Base-by-base conservation (phyloP, 176 grass and related monocot genomes). In the Alopecurus myosuroides region DNA sequence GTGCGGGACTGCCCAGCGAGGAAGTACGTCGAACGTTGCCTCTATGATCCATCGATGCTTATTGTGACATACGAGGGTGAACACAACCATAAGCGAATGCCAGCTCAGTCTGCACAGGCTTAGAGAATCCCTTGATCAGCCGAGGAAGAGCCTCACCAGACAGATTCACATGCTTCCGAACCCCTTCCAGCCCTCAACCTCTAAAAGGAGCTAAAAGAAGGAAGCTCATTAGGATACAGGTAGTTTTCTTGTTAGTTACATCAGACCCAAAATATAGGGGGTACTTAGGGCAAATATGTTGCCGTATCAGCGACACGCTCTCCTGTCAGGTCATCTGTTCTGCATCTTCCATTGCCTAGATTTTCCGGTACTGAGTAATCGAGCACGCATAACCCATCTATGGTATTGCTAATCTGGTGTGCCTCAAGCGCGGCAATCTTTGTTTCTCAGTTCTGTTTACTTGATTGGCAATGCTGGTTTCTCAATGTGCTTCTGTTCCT, bases 21-120 rank as follows among this genome's bases (percentile, higher is more conserved):
- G 85, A 97, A 97, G 83, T 89, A 97, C 1, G 94, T 97, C 0
- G 94, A 97, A 72, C 84, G 94, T 36, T 97, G 94, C 25, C 74
- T 97, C 6, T 92, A 97, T 14, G 94, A 97, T 60, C 76, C 94
- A 0, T 52, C 94, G 2, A 97, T 97, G 94, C 94, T 97, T 71
- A 88, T 97, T 8, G 89, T 97, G 53, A 97, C 92, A 6, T 97
- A 97, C 7, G 94, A 97, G 86, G 94, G 89, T 25, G 94, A 97
- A 46, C 94, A 97, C 78, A 97, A 82, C 71, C 94, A 97, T 84
- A 87, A 82, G 7, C 84, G 41, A 45, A 73, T 90, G 77, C 85
- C 81, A 56, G 85, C 85, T 26, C 85, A 91, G 42, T 70, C 89
- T 62, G 76, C 81, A 22, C 85, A 91, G 70, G 83, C 85, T 60